Base-by-base conservation (phyloP, 2,329 filamentous ascomycete genomes). In the Aspergillus terreus region DNA sequence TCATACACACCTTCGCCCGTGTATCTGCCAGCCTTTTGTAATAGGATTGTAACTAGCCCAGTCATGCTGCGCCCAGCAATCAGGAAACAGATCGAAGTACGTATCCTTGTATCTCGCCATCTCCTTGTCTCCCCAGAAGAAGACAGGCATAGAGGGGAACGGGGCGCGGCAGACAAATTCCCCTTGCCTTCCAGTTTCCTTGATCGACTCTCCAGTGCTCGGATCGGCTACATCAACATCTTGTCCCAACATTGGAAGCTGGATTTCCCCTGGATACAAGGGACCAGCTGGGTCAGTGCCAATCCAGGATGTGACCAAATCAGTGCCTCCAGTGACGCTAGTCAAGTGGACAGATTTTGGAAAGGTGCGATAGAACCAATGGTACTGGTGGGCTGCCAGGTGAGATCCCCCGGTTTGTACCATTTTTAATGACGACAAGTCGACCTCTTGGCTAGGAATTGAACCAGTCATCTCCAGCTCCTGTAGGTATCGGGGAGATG, bases 81-180 rank as follows among this genome's bases (percentile, higher is more conserved):
- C 76, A 47, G 56, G 51, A 44, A 61, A 63, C 46, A 53, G 43
- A 36, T 42, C 55, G 46, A 63, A 62, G 35, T 63, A 69, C 19
- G 65, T 62, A 49, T 62, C 58, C 19, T 63, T 62, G 47, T 85
- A 87, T 73, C 0, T 81, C 81, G 0, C 76, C 75, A 0, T 73
- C 64, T 0, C 14, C 35, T 46, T 7, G 54, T 77, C 59, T 1
- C 68, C 67, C 82, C 83, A 87, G 60, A 87, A 82, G 57, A 74
- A 81, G 35, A 83, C 75, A 0, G 89, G 89, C 55, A 89, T 81
- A 57, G 90, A 92, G n/a, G 89, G 89, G 61, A 92, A 92, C 0
- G 86, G 76, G 0, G 74, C 71, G 0, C 83, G 82, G 4, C 83
- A 83, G 0, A 92, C 87, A n/a, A 94, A 78, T 62, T 92, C 89